phyloP scores from a whole-genome alignment of 2,329 filamentous ascomycete species.

The Trichoderma aggressivum region DNA sequence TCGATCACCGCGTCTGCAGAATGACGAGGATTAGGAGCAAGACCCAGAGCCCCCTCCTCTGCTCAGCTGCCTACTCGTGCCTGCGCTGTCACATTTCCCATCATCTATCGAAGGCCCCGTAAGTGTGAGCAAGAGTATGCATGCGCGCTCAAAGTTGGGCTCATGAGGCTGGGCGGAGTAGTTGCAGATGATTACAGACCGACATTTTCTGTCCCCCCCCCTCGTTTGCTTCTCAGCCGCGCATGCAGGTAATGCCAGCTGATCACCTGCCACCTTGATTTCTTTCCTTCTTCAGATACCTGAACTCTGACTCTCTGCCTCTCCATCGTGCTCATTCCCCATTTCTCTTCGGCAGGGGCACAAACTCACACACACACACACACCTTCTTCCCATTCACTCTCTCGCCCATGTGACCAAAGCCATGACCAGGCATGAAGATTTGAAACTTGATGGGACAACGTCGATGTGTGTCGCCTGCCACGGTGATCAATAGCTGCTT shows the following conservation, averaged over 20 bases:
- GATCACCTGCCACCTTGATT: not conserved
- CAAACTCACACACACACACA: not conserved
- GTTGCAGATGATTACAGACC: constrained; percentile 11
- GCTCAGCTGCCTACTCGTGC: not conserved
- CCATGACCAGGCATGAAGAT: not conserved
- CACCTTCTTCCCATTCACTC: not conserved
- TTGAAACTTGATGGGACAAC: not conserved
- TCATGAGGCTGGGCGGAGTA: not conserved
- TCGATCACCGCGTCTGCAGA: constrained; percentile 6
- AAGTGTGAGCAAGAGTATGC: not conserved
- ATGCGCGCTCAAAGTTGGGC: not conserved
- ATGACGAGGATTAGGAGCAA: not conserved
- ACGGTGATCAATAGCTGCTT: not conserved
- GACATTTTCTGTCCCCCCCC: constrained; percentile 10
- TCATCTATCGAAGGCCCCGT: not conserved
- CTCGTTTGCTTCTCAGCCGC: not conserved
- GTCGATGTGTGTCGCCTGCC: not conserved
- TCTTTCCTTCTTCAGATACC: not conserved
- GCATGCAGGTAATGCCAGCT: not conserved
- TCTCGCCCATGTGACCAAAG: no score
- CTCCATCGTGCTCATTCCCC: no score
- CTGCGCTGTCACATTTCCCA: not conserved
- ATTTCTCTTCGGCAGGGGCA: no score
- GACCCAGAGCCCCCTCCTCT: not conserved
- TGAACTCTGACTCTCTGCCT: not conserved